Conservation (phyloP, 2,329 filamentous ascomycete species). For the Fusarium euwallaceae region DNA sequence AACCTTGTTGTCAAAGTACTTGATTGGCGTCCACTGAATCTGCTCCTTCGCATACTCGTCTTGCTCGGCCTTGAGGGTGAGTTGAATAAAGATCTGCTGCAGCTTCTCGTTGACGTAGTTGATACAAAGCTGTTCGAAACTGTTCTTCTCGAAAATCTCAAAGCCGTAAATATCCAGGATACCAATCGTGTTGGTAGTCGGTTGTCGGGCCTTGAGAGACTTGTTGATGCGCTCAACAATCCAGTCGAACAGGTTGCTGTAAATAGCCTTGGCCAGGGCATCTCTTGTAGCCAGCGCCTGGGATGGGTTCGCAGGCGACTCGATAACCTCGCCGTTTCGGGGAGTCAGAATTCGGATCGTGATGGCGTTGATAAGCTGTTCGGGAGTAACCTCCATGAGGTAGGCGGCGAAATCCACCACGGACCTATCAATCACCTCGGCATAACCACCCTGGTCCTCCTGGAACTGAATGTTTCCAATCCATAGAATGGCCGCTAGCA, state of each 20-base stretch:
- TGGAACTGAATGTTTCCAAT: constrained; percentile 92
- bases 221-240: constrained; percentile 93
- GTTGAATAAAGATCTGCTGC: constrained; percentile 98
- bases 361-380: constrained; percentile 85
- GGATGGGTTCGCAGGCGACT: constrained; percentile 85
- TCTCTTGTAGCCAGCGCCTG: constrained; percentile 91
- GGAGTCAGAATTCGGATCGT: constrained; percentile 87
- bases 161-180: constrained; percentile 99
- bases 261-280: constrained; percentile 94
- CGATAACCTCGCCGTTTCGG: constrained; percentile 74
- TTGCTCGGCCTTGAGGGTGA: constrained; percentile 96
- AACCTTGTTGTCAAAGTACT: constrained; percentile 99
- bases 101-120: constrained; percentile 99
- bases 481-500: constrained; percentile 93
- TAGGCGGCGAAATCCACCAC: constrained; percentile 97
- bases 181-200: constrained; percentile 86
- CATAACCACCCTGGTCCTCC: constrained; percentile 91
- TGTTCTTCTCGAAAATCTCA: constrained; percentile 99
- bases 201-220: constrained; percentile 83
- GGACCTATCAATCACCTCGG: constrained; percentile 86
- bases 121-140: constrained; percentile 98
- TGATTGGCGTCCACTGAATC: constrained; percentile 99
- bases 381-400: constrained; percentile 86
- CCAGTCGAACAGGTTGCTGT: constrained; percentile 98
- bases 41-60: constrained; percentile 96